These are phyloP conservation scores for Vitis labrusca DNA, from an alignment of 164 flowering plant species.

Conservation along the genomic window DNA sequence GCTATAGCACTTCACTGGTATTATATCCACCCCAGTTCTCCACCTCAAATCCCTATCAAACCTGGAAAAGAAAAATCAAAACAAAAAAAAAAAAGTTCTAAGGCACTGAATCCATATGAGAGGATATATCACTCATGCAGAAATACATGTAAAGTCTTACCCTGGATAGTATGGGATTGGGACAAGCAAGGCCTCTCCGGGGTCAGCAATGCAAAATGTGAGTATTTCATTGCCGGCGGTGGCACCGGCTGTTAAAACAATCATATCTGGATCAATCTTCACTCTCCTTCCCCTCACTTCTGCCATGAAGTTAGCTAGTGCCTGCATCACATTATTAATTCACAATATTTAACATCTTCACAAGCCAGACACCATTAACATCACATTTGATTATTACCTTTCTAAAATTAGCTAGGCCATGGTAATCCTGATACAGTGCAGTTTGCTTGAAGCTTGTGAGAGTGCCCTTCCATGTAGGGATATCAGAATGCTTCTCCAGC, in stretches of 20 bases:
- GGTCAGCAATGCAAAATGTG: slow-evolving; percentile 18
- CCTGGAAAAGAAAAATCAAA: too few species aligned
- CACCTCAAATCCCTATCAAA: slow-evolving; percentile 17
- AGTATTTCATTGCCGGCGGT: slow-evolving; percentile 23
- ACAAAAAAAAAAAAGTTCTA: too few species aligned
- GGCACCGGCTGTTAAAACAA: slow-evolving; percentile 20
- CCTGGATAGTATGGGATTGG: slow-evolving; percentile 30
- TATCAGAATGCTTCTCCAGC: slow-evolving; percentile 8
- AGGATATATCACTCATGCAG: too few species aligned
- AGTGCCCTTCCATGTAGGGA: slow-evolving; percentile 3
- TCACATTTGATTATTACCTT: neutral
- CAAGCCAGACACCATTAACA: too few species aligned
- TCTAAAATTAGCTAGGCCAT: slow-evolving; percentile 11
- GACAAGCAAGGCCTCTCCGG: slow-evolving; percentile 23
- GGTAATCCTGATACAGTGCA: slow-evolving; percentile 16
- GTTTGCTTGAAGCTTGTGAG: slow-evolving; percentile 5
- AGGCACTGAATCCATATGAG: too few species aligned
- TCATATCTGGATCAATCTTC: slow-evolving; percentile 2
- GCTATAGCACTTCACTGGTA: slow-evolving; percentile 12
- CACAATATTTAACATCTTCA: too few species aligned
- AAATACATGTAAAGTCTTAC: neutral
- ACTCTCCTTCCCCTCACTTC: too few species aligned
- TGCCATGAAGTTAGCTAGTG: too few species aligned
- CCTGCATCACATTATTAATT: too few species aligned
- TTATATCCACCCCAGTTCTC: slow-evolving; percentile 14